A percentile compares a stretch with the other conserved stretches of the same genome.
phyloP scores from a whole-genome alignment of 176 grass and related monocot species.

The Alloteropsis semialata region DNA sequence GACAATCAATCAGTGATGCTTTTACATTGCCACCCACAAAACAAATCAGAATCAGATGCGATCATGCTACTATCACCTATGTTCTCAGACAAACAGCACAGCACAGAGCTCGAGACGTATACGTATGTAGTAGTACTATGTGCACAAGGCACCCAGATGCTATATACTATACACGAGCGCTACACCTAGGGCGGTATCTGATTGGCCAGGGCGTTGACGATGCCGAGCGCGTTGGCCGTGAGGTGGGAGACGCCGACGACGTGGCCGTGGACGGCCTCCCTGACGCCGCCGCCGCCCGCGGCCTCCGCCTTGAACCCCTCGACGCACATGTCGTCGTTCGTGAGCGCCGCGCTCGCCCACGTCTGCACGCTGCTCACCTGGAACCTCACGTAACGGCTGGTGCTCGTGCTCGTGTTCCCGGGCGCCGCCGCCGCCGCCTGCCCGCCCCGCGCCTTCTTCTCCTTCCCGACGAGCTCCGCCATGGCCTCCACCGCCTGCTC shows the following conservation, averaged over 20 bases:
- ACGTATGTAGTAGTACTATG: too few species aligned
- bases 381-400: constrained; percentile 22
- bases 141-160: background rate
- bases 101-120: background rate
- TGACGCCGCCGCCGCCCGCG: constrained; percentile 19
- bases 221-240: constrained; percentile 56
- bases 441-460: background rate
- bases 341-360: constrained; percentile 88
- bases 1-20: constrained; percentile 10
- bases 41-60: background rate
- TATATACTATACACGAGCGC: background rate
- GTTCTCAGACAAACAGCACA: background rate
- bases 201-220: constrained; percentile 51
- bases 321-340: constrained; percentile 70
- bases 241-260: constrained; percentile 48
- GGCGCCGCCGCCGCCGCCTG: too few species aligned
- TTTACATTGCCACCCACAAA: background rate
- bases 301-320: constrained; percentile 49
- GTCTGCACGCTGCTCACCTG: constrained; percentile 63
- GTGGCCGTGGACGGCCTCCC: constrained; percentile 32
- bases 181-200: background rate
- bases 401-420: too few species aligned
- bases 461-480: background rate
- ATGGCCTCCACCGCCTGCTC: constrained; percentile 48
- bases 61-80: background rate